Evolutionary conservation across 2,329 filamentous ascomycete species (phyloP).

Genomic region (Fusarium citri): DNA sequence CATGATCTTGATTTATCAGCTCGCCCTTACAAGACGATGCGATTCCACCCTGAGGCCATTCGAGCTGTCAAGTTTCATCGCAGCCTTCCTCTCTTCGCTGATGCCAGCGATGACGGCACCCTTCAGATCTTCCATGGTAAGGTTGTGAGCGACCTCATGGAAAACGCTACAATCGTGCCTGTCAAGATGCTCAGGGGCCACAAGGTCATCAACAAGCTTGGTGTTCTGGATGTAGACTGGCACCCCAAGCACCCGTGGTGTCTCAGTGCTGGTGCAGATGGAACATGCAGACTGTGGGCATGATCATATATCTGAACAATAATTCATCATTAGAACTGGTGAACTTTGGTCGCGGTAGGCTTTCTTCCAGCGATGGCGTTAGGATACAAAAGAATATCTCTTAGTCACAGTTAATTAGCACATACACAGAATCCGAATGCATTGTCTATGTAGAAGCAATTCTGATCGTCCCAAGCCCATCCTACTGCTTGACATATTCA

Average conservation of each 20-base stretch:
- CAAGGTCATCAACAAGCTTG: constrained; percentile 84
- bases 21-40: constrained; percentile 94
- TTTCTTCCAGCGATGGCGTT: constrained; percentile 42
- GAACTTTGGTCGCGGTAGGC: constrained; percentile 15
- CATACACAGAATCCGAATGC: not conserved
- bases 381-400: constrained; percentile 27
- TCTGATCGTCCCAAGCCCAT: not conserved
- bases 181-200: constrained; percentile 94
- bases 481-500: not conserved
- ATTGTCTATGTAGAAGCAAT: not conserved
- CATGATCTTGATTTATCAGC: constrained; percentile 94
- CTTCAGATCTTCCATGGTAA: constrained; percentile 97
- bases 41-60: constrained; percentile 94
- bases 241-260: constrained; percentile 95
- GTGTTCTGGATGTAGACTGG: constrained; percentile 96
- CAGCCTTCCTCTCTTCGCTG: constrained; percentile 86
- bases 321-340: not conserved
- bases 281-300: constrained; percentile 88
- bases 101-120: constrained; percentile 93
- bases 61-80: constrained; percentile 89
- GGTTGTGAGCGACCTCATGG: constrained; percentile 93
- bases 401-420: not conserved
- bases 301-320: constrained; percentile 9
- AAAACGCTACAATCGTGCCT: constrained; percentile 95
- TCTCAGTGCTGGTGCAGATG: constrained; percentile 93